phyloP scores from a whole-genome alignment of 208 protist genomes.

The Leptomonas pyrrhocoris region DNA sequence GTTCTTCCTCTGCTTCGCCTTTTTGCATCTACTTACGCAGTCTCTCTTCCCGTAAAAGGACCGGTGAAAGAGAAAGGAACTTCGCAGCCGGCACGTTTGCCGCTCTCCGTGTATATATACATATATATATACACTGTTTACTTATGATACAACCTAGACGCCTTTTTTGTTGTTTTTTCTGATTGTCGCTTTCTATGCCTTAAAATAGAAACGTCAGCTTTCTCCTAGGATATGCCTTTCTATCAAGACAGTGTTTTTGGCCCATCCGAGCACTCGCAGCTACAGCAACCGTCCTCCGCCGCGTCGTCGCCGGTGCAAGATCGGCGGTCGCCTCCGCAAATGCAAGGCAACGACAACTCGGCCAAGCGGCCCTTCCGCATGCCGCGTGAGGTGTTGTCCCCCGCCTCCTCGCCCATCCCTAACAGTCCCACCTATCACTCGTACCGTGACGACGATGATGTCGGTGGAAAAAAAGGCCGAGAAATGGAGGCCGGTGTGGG shows the following conservation, averaged over 20 bases:
- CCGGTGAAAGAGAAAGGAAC: no score
- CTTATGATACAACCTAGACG: no score
- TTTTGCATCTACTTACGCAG: no score
- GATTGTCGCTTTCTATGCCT: no score
- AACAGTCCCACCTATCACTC: constrained; percentile 16
- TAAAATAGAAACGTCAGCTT: neutral
- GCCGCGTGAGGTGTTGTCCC: constrained; percentile 18
- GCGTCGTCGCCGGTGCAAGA: neutral
- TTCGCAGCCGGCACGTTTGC: no score
- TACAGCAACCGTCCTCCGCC: neutral
- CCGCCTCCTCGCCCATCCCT: constrained; percentile 23
- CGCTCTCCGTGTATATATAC: no score
- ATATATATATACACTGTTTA: no score
- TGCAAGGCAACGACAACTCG: constrained; percentile 2
- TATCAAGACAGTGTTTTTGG: constrained; percentile 16
- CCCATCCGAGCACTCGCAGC: constrained; percentile 13
- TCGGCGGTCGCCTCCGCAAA: neutral
- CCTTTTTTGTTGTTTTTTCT: neutral
- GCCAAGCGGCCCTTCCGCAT: constrained; percentile 12
- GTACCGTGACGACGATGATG: constrained; percentile 13
- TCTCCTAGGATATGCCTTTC: neutral
- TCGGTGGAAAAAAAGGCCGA: neutral
- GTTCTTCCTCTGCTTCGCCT: no score
- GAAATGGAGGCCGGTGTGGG: neutral
- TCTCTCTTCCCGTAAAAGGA: no score